Base-by-base conservation (phyloP, 176 grass and related monocot species). In the Chloris gayana region DNA sequence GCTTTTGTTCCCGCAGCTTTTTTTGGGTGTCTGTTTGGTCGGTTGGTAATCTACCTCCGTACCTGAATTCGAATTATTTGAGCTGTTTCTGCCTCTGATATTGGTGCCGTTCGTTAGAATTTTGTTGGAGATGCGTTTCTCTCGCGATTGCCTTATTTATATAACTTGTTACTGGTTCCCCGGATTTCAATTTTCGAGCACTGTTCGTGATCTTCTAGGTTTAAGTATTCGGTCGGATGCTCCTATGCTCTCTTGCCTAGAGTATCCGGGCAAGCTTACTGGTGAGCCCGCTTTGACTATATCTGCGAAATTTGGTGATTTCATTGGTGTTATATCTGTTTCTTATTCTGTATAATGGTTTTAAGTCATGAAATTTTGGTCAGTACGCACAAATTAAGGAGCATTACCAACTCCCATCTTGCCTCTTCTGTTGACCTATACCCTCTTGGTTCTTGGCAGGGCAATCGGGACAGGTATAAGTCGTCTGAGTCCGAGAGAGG, bases 11-110 rank as follows among this genome's bases (percentile, higher is more conserved):
- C 42, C 65, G 8, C 46, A 21, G 26, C 24, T 68, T 46, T 84
- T 58, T 24, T 1, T 63, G 64, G 51, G 60, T 11, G 41, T 78
- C 77, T 70, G 75, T 79, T 74, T 11, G 37, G 9, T 42, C 42
- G 0, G 78, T 76, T 81, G 78, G 54, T 53, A 30, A 82, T 76
- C 85, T 53, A 32, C 66, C 42, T 26, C 32, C 14, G 34, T 42
- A 14, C 67, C 56, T 6, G 24, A 51, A 18, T 87, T 82, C 37
- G 54, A 82, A 70, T 49, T 30, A 38, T 67, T 78, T 78, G 18
- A 31, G 33, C 22, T 34, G n/a, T 31, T 15, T 41, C 18, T 33
- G 14, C n/a, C n/a, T 27, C 51, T 22, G n/a, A 4, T 37, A 3
- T 31, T 14, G 1, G 25, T 64, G 65, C 66, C 79, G 29, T 73